phyloP scores from a whole-genome alignment of 2,329 filamentous ascomycete genomes.

The Aspergillus tanneri region DNA sequence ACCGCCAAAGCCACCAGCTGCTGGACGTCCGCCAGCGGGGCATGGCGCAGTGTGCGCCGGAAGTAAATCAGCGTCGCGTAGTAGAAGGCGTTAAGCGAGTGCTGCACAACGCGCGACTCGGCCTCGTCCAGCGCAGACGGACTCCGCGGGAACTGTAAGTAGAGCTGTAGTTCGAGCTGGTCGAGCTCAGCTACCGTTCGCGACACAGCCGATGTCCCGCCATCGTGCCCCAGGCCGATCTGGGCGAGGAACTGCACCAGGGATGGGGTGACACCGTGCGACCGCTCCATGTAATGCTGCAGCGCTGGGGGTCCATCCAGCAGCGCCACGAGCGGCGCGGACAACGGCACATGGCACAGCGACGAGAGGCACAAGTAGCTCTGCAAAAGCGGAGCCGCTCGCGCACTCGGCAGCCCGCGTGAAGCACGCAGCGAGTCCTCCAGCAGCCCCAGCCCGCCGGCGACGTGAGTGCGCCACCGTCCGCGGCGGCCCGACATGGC shows the following conservation, averaged over 20 bases:
- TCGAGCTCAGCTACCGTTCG: slow-evolving; percentile 28
- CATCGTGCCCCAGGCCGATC: too few relatives aligned
- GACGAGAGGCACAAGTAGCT: slow-evolving; percentile 32
- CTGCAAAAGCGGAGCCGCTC: slow-evolving; percentile 23
- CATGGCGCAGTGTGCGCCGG: slow-evolving; percentile 32
- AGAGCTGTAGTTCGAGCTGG: slow-evolving; percentile 32
- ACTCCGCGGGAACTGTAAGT: slow-evolving; percentile 26
- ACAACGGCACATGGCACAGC: slow-evolving; percentile 28
- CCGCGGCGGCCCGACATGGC: slow-evolving; percentile 28
- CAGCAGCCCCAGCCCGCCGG: slow-evolving; percentile 22
- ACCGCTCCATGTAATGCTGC: slow-evolving; percentile 28
- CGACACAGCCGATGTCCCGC: too few relatives aligned
- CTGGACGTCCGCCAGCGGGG: slow-evolving; percentile 26
- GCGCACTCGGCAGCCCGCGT: slow-evolving; percentile 19
- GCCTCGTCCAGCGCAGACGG: slow-evolving; percentile 21
- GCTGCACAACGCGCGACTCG: slow-evolving; percentile 22
- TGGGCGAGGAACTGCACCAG: slow-evolving; percentile 27
- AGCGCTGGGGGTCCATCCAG: slow-evolving; percentile 21
- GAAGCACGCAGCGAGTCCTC: slow-evolving; percentile 23
- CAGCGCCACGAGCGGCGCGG: slow-evolving; percentile 21
- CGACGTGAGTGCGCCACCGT: slow-evolving; percentile 26
- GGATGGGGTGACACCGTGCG: slow-evolving; percentile 29
- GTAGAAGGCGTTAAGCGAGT: slow-evolving; percentile 37
- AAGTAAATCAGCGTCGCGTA: slow-evolving; percentile 39
- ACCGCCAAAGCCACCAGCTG: slow-evolving; percentile 34